Base-by-base conservation (phyloP, 768 basidiomycete genomes). In the Suillus discolor region DNA sequence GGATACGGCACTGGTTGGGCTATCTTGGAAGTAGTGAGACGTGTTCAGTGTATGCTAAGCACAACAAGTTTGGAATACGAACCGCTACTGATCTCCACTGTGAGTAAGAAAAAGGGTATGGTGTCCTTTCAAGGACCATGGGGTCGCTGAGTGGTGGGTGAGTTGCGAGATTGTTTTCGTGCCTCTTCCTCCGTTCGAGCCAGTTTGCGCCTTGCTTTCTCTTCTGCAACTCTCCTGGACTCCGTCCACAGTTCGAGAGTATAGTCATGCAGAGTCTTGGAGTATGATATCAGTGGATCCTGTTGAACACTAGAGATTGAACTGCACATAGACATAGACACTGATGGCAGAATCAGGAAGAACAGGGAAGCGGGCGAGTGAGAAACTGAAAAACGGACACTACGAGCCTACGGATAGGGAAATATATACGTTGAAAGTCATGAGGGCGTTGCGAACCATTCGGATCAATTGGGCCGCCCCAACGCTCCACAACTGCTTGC, bases 201-300 rank as follows among this genome's bases (percentile, higher is more conserved):
- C 51, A 71, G 68, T 65, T 75, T 76, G 47, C 66, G 74, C 31
- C 77, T 76, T 23, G 81, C 77, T 65, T 76, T 78, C 71, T 88
- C 85, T 71, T 89, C 89, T 45, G 83, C 84, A 64, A 81, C 72
- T 69, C 83, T 83, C 71, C 87, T 81, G 6, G 88, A 88, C 72
- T 90, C 87, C 61, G 85, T 84, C 89, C 89, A 90, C 60, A 89
- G 81, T 49, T 74, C 81, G 61, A 90, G 82, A 36, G 90, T 91
- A 67, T 89, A 90, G 64, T 88, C 82, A 73, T 90, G 87, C 41
- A 91, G 77, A 53, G 88, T 82, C 70, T 84, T 87, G 20, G 90
- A 85, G 71, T 91, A 91, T 42, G 80, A 79, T 57, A 80, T 72
- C 70, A 89, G 77, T 9, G 83, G 81, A 68, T 78, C 72, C 31